These are phyloP conservation scores for Fusarium staphyleae DNA, from an alignment of 2,329 filamentous ascomycete species.

Conservation along the genomic window DNA sequence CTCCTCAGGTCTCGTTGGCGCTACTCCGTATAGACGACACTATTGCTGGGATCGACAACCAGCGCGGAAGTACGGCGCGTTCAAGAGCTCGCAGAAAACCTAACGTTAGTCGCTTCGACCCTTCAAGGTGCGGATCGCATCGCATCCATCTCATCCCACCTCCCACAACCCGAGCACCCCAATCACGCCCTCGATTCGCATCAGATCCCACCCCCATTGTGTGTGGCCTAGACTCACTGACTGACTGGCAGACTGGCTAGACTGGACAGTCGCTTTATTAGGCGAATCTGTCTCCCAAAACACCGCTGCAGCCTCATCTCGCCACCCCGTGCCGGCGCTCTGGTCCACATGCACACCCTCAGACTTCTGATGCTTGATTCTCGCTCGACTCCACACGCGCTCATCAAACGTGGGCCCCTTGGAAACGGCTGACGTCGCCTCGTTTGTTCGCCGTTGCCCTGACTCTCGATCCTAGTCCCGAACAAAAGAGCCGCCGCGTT, in stretches of 20 bases:
- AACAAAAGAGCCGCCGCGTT: constrained; percentile 44
- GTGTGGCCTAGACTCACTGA: too few species aligned
- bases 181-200: constrained; percentile 34
- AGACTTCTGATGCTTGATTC: constrained; percentile 1
- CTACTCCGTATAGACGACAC: constrained; percentile 7
- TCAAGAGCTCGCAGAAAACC: neutral
- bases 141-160: constrained; percentile 23
- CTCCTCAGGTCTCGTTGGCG: neutral
- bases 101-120: constrained; percentile 11
- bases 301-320: constrained; percentile 35
- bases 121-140: constrained; percentile 38
- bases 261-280: constrained; percentile 33
- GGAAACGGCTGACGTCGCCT: constrained; percentile 37
- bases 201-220: constrained; percentile 25
- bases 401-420: constrained; percentile 31
- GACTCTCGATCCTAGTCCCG: constrained; percentile 38
- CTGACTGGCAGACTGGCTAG: too few species aligned
- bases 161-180: constrained; percentile 16
- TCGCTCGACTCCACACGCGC: constrained; percentile 16
- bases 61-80: constrained; percentile 20
- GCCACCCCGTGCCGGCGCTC: constrained; percentile 33
- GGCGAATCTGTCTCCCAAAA: constrained; percentile 21
- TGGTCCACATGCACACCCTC: constrained; percentile 31
- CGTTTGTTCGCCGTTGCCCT: constrained; percentile 25
- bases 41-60: constrained; percentile 27